Evolutionary conservation across 805 yeast species (phyloP), one percentile per base, ranked within the genome.

Genomic region (Nakazawaea siamensis): DNA sequence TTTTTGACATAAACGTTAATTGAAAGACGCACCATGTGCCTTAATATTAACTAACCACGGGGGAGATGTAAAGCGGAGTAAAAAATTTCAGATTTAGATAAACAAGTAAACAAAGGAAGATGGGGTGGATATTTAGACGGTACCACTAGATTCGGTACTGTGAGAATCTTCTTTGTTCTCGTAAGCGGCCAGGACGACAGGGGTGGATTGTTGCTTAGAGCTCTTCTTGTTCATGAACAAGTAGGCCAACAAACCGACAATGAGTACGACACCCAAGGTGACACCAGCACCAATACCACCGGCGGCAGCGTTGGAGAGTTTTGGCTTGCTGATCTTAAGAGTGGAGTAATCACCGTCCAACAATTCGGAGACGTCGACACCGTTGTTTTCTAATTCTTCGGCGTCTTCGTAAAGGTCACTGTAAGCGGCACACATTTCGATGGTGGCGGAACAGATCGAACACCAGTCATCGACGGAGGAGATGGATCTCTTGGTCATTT

Each of bases 201-300:
- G n/a, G n/a, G n/a, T n/a, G n/a, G n/a, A n/a, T n/a, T n/a, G n/a
- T n/a, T n/a, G n/a, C 29, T 27, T 27, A 15, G 29, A 13, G 17
- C 9, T 7, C 15, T 35, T 23, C 12, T 34, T 31, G 2, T 14
- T 13, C 27, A 24, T 31, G 12, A 13, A 12, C 29, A 36, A 31
- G 44, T 35, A 45, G 14, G 51, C 29, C 7, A 57, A 36, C 14
- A 44, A 55, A 31, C 60, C 69, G 14, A 53, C 25, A 20, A 66
- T 41, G 24, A 53, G 39, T 43, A 64, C 43, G 8, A 63, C 70
- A 38, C 62, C 66, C 35, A 68, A 49, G 23, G 65, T 61, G 26
- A 53, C 59, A 42, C 71, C 71, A 20, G 70, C 73, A 40, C 74
- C 73, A 42, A 67, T 65, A 37, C 72, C 73, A 38, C 73, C 73